Conservation (phyloP, 805 yeast species). For the Suhomyces sp. region DNA sequence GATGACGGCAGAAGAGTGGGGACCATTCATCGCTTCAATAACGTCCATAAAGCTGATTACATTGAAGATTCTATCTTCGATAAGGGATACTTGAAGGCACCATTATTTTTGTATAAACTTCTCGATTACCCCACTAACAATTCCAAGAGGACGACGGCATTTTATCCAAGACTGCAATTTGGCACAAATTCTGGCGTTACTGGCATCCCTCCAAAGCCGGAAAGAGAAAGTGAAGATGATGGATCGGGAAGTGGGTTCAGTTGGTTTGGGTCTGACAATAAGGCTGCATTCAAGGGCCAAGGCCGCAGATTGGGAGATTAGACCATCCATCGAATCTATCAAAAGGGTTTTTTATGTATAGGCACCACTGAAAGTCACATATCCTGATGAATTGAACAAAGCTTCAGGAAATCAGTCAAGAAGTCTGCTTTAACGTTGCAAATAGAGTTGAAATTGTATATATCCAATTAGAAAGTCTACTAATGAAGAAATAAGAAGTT, state of each 20-base stretch:
- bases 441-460: too few relatives aligned
- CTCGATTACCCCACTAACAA: slow-evolving; percentile 27
- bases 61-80: slow-evolving; percentile 47
- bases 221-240: too few relatives aligned
- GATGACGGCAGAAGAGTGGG: slow-evolving; percentile 33
- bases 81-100: slow-evolving; percentile 57
- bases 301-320: slow-evolving; percentile 37
- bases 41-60: slow-evolving; percentile 12
- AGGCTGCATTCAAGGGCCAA: slow-evolving; percentile 29
- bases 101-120: slow-evolving; percentile 37
- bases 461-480: too few relatives aligned
- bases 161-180: background rate
- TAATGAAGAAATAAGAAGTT: too few relatives aligned
- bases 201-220: too few relatives aligned
- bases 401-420: too few relatives aligned
- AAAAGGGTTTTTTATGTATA: too few relatives aligned
- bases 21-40: slow-evolving; percentile 10
- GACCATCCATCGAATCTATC: too few relatives aligned
- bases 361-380: too few relatives aligned
- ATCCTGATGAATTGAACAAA: too few relatives aligned
- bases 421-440: too few relatives aligned
- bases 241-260: slow-evolving; percentile 10
- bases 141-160: slow-evolving; percentile 9
- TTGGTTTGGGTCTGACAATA: slow-evolving; percentile 13
- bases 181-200: background rate